phyloP scores from a whole-genome alignment of 108 stramenopile species.

The Cyclostephanos tholiformis region DNA sequence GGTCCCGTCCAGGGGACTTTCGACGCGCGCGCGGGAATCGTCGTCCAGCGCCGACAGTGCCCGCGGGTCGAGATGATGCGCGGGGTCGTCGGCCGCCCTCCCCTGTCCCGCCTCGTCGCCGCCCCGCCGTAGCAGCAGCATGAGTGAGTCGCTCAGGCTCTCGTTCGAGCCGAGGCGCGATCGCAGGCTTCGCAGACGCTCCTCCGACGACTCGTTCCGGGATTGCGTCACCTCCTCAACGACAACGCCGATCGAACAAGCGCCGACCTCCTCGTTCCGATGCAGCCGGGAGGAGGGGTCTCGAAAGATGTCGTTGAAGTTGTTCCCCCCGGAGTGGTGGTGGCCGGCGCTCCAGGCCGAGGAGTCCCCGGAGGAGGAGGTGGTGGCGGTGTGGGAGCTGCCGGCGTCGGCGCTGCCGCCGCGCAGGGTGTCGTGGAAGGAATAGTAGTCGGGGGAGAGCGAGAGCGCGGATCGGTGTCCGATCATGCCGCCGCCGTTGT shows the following conservation, averaged over 20 bases:
- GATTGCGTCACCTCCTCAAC: neutral
- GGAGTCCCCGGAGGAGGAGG: neutral
- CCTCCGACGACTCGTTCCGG: neutral
- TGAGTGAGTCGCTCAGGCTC: no score
- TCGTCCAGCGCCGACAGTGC: neutral
- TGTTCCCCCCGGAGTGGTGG: neutral
- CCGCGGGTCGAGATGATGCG: no score
- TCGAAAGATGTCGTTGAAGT: constrained; percentile 2
- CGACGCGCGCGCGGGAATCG: neutral
- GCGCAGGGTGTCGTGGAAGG: neutral
- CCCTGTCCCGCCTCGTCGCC: no score
- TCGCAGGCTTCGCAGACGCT: no score
- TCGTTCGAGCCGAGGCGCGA: no score
- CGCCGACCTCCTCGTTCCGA: neutral
- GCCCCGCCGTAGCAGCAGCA: no score
- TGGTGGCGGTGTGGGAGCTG: neutral
- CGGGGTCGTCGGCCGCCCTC: no score
- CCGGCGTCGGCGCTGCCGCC: neutral
- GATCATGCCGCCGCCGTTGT: neutral
- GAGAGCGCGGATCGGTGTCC: no score
- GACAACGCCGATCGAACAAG: no score
- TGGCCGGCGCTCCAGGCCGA: neutral
- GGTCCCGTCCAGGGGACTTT: neutral
- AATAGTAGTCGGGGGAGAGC: neutral
- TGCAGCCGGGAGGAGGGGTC: neutral